Conservation (phyloP, 352 stramenopile species). For the Pythium vanterpoolii region DNA sequence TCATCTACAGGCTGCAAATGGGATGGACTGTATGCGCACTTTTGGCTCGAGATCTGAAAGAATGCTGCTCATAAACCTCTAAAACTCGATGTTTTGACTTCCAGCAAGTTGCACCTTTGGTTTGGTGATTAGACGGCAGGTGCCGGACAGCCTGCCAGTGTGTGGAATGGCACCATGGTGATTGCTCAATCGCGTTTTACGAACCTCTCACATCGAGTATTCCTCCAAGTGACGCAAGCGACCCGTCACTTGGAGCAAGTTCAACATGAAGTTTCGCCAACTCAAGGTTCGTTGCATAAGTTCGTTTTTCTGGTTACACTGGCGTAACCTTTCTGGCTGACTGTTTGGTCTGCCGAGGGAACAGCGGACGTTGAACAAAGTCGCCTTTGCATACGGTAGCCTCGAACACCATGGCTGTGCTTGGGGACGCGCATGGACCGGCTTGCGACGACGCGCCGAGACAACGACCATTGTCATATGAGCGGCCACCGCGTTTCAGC, state of each 20-base stretch:
- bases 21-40: not conserved
- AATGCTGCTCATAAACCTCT: conserved; percentile 9
- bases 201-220: conserved; percentile 11
- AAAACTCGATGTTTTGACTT: conserved; percentile 10
- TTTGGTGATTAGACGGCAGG: conserved; percentile 23
- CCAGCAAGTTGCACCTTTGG: not conserved
- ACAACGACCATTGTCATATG: not conserved
- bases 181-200: conserved; percentile 10
- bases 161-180: not conserved
- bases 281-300: not conserved
- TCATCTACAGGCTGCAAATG: not conserved
- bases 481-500: not conserved
- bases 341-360: conserved; percentile 2
- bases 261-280: conserved; percentile 19
- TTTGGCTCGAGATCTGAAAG: conserved; percentile 9
- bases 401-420: conserved; percentile 6
- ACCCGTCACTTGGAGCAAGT: conserved; percentile 16
- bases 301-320: conserved; percentile 7
- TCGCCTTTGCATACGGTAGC: too few relatives aligned
- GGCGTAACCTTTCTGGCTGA: conserved; percentile 2
- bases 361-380: conserved; percentile 1
- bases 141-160: not conserved
- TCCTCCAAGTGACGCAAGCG: not conserved
- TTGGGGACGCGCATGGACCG: conserved; percentile 4
- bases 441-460: not conserved